Base-by-base conservation (phyloP, 2,329 filamentous ascomycete species). In the Aspergillus alliaceus region DNA sequence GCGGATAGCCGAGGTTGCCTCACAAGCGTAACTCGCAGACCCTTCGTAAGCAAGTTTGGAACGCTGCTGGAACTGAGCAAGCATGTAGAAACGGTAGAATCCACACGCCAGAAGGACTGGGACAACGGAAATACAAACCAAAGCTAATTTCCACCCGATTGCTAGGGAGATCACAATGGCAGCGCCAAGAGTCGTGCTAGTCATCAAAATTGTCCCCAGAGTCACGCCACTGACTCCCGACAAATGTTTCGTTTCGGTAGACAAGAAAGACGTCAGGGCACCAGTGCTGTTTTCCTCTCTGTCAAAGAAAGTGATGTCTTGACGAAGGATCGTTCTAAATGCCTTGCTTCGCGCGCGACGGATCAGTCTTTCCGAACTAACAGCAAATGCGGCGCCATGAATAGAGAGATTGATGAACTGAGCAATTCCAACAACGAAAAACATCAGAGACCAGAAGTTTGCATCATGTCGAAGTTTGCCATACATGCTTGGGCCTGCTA, bases 251-350 rank as follows among this genome's bases (percentile, higher is more conserved):
- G 93, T 93, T 75, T 96, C 90, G 0, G 91, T 96, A 2, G 90
- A 93, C 12, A 97, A 79, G 76, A 96, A 95, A 0, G 90, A 91
- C 0, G 92, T 96, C 66, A 99, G 79, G 1, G 92, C 89, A 63
- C 95, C 95, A 6, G 91, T 88, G 6, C 90, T 92, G 72, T 98
- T 96, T 72, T 95, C 89, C 61, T 96, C 90, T 44, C 82, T 83
- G 73, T 98, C 95, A 66, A 97, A 99, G 74, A 93, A 98, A 27
- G 86, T 80, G 57, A 98, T 93, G 61, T 98, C 95, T 75, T 98
- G 93, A 62, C 93, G 90, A 51, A 98, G 85, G 79, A 98, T 91
- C 24, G 88, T 83, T 31, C 93, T 84, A 80, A 99, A 97, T 6
- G 92, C 90, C 56, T 81, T 82, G 72, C 95, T 87, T 65, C 95